Evolutionary conservation across 352 stramenopile species (phyloP), one percentile per base, ranked within the genome.

Genomic region (Pythium biforme): DNA sequence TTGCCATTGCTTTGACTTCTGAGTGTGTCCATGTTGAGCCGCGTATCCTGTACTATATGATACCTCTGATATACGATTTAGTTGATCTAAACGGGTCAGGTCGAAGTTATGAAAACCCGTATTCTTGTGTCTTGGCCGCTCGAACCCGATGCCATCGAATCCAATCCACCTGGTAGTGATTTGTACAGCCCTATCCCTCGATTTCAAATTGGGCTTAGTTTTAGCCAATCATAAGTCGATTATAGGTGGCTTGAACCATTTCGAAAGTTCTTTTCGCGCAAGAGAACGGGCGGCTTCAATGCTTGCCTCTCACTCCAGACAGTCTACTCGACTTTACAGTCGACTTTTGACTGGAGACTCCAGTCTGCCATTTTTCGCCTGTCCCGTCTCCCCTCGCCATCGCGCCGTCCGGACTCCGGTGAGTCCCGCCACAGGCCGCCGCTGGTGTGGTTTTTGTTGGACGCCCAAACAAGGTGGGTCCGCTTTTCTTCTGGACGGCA

Each of bases 231-330:
- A 55, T 4, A 58, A 15, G 8, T 6, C 25, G 3, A 22, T 37
- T 0, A 17, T 15, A 56, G 48, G 19, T 20, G 20, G 37, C 19
- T 40, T 48, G 39, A 34, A 41, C 27, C 20, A 48, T 55, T 57
- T 31, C 74, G 76, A 34, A 45, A 81, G 23, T 54, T 88, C 25
- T 74, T 86, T 40, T 77, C 14, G 46, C 23, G 26, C 57, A 51
- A 62, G 55, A 54, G 45, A 62, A 19, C 14, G 15, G 33, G 11
- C 55, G 33, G 17, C 1, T 19, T 47, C 27, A 22, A 26, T 34
- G 29, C 12, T 25, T n/a, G n/a, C n/a, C n/a, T n/a, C n/a, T n/a
- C n/a, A n/a, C n/a, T n/a, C n/a, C n/a, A n/a, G n/a, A n/a, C n/a
- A n/a, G n/a, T n/a, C n/a, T n/a, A n/a, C n/a, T n/a, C n/a, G n/a